Evolutionary conservation across 2,329 filamentous ascomycete genomes (phyloP).

Genomic region (Colletotrichum sp.): DNA sequence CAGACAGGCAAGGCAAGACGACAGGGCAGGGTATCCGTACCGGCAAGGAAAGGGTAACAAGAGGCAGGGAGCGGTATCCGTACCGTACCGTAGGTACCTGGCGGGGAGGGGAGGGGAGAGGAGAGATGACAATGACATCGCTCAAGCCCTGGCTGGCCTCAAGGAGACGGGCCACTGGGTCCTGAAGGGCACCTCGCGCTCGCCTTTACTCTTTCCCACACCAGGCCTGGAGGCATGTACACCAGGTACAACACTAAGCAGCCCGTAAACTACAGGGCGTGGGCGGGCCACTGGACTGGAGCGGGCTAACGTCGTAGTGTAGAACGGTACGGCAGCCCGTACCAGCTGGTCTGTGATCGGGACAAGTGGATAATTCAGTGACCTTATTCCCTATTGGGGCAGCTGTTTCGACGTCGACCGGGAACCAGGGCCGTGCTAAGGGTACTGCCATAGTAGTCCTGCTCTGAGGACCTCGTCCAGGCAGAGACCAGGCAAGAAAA

Average conservation of each 20-base stretch:
- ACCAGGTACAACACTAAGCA: background rate
- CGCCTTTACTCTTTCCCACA: background rate
- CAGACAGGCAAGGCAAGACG: background rate
- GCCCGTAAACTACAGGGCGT: background rate
- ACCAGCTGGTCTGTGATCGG: conserved; percentile 1
- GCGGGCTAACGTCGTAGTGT: background rate
- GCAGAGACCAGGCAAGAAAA: background rate
- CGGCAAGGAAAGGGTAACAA: background rate
- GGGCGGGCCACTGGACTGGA: background rate
- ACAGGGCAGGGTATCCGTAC: background rate
- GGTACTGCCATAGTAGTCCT: background rate
- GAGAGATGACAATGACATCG: conserved; percentile 1
- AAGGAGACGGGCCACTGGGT: conserved; percentile 1
- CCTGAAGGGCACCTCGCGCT: background rate
- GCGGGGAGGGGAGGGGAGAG: background rate
- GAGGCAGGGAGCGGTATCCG: background rate
- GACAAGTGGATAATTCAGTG: background rate
- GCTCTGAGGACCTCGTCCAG: background rate
- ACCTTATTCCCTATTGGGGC: conserved; percentile 2
- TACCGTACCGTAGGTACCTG: background rate
- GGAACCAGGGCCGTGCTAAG: background rate
- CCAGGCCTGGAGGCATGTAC: background rate
- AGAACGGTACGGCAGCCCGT: background rate
- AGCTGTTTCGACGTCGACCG: conserved; percentile 5
- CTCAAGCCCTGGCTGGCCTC: conserved; percentile 6